Base-by-base conservation (phyloP, 441 rosid species). In the Aleurites moluccanus region DNA sequence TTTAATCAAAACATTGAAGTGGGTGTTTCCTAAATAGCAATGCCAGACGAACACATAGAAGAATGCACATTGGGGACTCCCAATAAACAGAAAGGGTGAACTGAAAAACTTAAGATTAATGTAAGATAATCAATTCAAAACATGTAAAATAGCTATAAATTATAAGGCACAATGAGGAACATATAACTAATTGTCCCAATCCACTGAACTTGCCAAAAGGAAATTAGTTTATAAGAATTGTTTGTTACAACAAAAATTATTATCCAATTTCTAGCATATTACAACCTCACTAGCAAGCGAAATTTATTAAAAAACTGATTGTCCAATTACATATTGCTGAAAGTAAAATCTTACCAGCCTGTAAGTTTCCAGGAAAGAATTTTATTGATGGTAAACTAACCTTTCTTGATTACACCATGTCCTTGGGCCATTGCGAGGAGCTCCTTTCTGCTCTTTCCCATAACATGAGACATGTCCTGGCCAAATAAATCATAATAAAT, bases 381-480 rank as follows among this genome's bases (percentile, higher is more conserved):
- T 13, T 20, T 74, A 73, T 72, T 25, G 6, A 74, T 53, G 35
- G 52, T 49, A 78, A 72, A 61, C 84, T 70, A 78, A 93, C 98
- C 97, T 83, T 82, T 84, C 83, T 85, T 88, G 74, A 83, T 86
- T 65, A 77, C 86, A 44, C 60, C 80, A 67, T 78, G 77, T 64
- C 76, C 88, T 80, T 88, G 88, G 56, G 92, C 89, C 97, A 93
- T 92, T 33, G 98, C 93, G 80, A 96, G 83, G 75, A 93, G 97
- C 84, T 96, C 98, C 59, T 90, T 93, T 81, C 86, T 88, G 86
- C 91, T 89, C 85, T 93, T 93, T 78, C 96, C 97, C 84, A 76
- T 83, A 35, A 93, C 88, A 86, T 80, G 97, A 79, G 98, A 93
- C 87, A 96, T 74, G 81, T 92, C 97, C 98, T 93, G 73, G 28